A percentile compares a stretch with the other conserved stretches of the same genome.
phyloP scores from a whole-genome alignment of 2,329 filamentous ascomycete species.

The Arachnopeziza araneosa region DNA sequence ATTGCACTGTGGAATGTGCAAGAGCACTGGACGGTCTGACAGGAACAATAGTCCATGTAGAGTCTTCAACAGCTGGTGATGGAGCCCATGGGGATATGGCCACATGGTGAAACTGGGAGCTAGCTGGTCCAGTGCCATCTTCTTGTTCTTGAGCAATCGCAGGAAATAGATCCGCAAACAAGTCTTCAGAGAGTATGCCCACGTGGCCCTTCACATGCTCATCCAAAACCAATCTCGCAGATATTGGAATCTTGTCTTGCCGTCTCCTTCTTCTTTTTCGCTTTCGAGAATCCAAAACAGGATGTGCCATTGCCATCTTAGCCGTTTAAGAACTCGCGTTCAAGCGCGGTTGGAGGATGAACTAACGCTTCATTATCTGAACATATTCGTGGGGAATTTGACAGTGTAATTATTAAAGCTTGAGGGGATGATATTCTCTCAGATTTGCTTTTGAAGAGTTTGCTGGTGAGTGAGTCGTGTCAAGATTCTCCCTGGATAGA shows the following conservation, averaged over 20 bases:
- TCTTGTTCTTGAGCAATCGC: conserved; percentile 38
- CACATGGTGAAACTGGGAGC: conserved; percentile 51
- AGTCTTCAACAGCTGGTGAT: conserved; percentile 48
- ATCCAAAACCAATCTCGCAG: conserved; percentile 78
- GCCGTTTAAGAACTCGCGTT: conserved; percentile 8
- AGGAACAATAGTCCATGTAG: conserved; percentile 81
- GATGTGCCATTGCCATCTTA: conserved; percentile 16
- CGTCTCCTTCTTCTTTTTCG: conserved; percentile 46
- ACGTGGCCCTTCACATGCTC: conserved; percentile 80
- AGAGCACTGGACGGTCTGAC: conserved; percentile 59
- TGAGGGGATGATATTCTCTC: neutral
- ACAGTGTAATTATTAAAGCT: neutral
- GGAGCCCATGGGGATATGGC: conserved; percentile 72
- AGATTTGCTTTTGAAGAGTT: neutral
- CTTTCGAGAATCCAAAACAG: conserved; percentile 16
- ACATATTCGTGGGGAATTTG: neutral
- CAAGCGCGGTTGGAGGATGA: conserved; percentile 6
- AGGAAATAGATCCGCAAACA: conserved; percentile 78
- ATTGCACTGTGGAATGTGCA: conserved; percentile 72
- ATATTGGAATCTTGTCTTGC: conserved; percentile 68
- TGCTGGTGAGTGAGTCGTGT: neutral
- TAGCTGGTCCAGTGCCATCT: conserved; percentile 20
- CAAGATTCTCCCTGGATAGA: no score
- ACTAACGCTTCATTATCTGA: conserved; percentile 9
- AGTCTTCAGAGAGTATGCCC: conserved; percentile 79